A percentile compares a stretch with the other conserved stretches of the same genome.
phyloP scores from a whole-genome alignment of 495 filamentous ascomycete species.

The Physcia stellaris region DNA sequence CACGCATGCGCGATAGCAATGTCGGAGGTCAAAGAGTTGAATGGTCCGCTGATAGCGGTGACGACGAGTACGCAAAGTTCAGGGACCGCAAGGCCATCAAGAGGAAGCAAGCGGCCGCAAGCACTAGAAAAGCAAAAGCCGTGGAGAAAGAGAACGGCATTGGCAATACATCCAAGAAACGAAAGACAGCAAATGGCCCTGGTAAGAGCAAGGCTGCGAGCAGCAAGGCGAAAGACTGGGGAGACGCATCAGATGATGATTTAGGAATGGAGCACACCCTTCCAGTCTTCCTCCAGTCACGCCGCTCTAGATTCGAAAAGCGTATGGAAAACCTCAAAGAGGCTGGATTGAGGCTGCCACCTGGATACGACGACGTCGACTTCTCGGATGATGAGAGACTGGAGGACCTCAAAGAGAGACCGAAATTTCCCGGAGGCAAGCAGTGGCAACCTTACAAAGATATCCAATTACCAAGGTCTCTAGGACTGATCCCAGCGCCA shows the following conservation, averaged over 20 bases:
- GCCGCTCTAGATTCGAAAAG: slow-evolving; percentile 37
- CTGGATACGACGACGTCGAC: slow-evolving; percentile 64
- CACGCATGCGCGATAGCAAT: slow-evolving; percentile 1
- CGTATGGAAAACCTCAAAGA: slow-evolving; percentile 43
- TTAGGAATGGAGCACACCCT: slow-evolving; percentile 44
- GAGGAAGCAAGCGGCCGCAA: slow-evolving; percentile 36
- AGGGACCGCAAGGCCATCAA: slow-evolving; percentile 43
- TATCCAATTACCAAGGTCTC: slow-evolving; percentile 58
- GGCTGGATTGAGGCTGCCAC: slow-evolving; percentile 63
- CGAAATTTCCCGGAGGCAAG: slow-evolving; percentile 48
- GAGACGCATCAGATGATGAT: slow-evolving; percentile 39
- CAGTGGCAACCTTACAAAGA: slow-evolving; percentile 59
- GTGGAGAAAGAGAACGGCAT: slow-evolving; percentile 22
- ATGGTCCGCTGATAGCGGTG: slow-evolving; percentile 29
- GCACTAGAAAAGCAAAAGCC: slow-evolving; percentile 31
- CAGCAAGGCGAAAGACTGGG: slow-evolving; percentile 23
- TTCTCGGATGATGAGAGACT: slow-evolving; percentile 77
- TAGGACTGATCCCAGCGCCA: slow-evolving; percentile 75
- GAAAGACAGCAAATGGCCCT: slow-evolving; percentile 8
- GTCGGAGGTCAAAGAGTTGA: slow-evolving; percentile 11
- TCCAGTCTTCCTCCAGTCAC: slow-evolving; percentile 42
- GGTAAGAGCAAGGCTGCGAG: slow-evolving; percentile 15
- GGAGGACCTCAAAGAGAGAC: slow-evolving; percentile 48
- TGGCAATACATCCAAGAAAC: slow-evolving; percentile 15
- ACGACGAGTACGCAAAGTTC: slow-evolving; percentile 42